phyloP scores from a whole-genome alignment of 805 yeast species.

The Pichia deserticola region DNA sequence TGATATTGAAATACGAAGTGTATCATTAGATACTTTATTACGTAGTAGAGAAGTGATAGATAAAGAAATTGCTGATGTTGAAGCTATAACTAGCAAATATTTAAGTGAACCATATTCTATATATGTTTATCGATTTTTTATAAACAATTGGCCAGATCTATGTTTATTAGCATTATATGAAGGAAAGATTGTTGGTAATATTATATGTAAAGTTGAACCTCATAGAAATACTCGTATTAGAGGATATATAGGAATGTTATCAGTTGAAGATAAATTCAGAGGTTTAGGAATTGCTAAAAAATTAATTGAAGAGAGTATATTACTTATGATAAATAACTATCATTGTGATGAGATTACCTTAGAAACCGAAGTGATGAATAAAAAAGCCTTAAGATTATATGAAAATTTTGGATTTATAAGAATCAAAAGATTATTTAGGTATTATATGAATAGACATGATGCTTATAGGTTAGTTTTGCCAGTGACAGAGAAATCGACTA shows the following conservation, averaged over 20 bases:
- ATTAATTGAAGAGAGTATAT: constrained; percentile 56
- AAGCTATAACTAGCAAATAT: constrained; percentile 57
- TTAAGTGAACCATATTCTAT: constrained; percentile 91
- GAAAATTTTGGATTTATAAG: constrained; percentile 33
- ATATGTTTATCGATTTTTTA: constrained; percentile 84
- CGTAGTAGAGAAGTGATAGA: constrained; percentile 16
- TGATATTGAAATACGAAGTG: constrained; percentile 13
- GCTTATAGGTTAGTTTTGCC: constrained; percentile 86
- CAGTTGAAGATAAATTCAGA: constrained; percentile 63
- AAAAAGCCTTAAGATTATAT: constrained; percentile 28
- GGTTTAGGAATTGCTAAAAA: constrained; percentile 77
- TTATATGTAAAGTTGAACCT: constrained; percentile 72
- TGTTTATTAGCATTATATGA: constrained; percentile 54
- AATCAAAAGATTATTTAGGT: constrained; percentile 60
- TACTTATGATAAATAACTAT: constrained; percentile 50
- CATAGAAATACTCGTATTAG: constrained; percentile 69
- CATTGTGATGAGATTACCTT: constrained; percentile 85
- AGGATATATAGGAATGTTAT: constrained; percentile 96
- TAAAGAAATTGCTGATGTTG: constrained; percentile 42
- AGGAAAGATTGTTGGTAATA: constrained; percentile 59
- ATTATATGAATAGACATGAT: constrained; percentile 88
- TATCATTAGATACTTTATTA: constrained; percentile 14
- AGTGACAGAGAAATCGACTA: constrained; percentile 54
- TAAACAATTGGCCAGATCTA: constrained; percentile 85
- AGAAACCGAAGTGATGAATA: constrained; percentile 84